phyloP scores from a whole-genome alignment of 129 eudicot species.

The Flaveria sonorensis region DNA sequence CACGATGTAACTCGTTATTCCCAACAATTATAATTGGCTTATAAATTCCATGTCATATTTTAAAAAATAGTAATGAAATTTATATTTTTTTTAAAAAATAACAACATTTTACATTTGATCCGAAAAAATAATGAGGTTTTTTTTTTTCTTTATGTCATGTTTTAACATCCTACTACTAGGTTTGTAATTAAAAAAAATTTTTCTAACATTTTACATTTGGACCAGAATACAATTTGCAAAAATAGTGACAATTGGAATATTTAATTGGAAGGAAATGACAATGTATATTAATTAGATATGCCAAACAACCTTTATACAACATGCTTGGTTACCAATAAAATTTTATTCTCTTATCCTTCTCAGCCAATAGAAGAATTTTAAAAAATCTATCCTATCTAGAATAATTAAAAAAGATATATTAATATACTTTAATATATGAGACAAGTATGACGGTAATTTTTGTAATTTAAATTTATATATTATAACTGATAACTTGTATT shows the following conservation, averaged over 20 bases:
- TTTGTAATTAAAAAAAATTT: too few relatives aligned
- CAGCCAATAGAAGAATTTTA: neutral
- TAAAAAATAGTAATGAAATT: neutral
- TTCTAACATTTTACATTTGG: too few relatives aligned
- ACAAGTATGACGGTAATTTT: too few relatives aligned
- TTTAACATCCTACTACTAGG: neutral
- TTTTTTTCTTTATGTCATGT: neutral
- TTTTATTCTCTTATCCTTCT: neutral
- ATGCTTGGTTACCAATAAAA: neutral
- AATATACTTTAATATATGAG: too few relatives aligned
- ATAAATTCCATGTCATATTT: neutral
- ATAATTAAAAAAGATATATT: neutral
- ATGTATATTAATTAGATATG: slow-evolving; percentile 10
- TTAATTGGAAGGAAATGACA: slow-evolving; percentile 7
- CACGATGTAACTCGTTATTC: neutral
- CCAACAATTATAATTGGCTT: neutral
- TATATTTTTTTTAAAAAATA: neutral
- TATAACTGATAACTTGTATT: too few relatives aligned
- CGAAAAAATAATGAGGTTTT: neutral
- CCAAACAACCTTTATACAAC: slow-evolving; percentile 39
- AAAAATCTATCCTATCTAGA: neutral
- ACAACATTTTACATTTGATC: neutral
- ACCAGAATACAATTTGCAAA: too few relatives aligned
- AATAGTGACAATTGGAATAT: neutral
- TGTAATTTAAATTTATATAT: too few relatives aligned